phyloP scores from a whole-genome alignment of 768 basidiomycete species.

The Panus rudis region DNA sequence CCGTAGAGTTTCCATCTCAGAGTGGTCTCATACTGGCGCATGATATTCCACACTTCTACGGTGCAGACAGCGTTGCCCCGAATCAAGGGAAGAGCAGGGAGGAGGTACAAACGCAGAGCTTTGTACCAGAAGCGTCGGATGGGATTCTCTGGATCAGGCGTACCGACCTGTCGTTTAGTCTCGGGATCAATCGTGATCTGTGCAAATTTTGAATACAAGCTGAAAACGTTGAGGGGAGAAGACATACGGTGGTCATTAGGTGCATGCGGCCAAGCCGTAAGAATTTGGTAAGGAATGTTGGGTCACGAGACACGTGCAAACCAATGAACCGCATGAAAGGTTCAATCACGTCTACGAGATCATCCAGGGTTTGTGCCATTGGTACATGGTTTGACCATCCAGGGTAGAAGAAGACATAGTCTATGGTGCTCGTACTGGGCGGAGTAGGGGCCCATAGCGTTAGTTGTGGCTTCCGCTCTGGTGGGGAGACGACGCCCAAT shows the following conservation, averaged over 20 bases:
- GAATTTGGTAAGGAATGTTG: conserved; percentile 72
- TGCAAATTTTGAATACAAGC: too few relatives aligned
- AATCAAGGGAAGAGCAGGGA: conserved; percentile 83
- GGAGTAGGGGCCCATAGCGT: conserved; percentile 78
- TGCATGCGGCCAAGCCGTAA: conserved; percentile 70
- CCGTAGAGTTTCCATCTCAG: conserved; percentile 90
- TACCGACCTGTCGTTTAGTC: conserved; percentile 52
- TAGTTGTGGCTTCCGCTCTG: conserved; percentile 56
- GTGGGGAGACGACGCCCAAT: conserved; percentile 44
- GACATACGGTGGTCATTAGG: conserved; percentile 44
- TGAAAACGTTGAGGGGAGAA: too few relatives aligned
- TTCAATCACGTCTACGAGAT: conserved; percentile 69
- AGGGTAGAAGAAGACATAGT: conserved; percentile 89
- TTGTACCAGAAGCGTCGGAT: conserved; percentile 79
- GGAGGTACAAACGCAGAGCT: conserved; percentile 68
- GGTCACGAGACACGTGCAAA: conserved; percentile 73
- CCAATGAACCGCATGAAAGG: conserved; percentile 78
- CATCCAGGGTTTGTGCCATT: conserved; percentile 53
- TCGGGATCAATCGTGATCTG: conserved; percentile 48
- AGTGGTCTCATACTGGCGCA: conserved; percentile 70
- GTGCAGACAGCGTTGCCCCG: conserved; percentile 83
- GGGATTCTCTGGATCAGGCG: conserved; percentile 51
- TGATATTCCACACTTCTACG: conserved; percentile 88
- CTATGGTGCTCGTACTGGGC: conserved; percentile 62
- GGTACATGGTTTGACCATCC: conserved; percentile 73